Base-by-base conservation (phyloP, 257 asterid species). In the Thymus mandschuricus region DNA sequence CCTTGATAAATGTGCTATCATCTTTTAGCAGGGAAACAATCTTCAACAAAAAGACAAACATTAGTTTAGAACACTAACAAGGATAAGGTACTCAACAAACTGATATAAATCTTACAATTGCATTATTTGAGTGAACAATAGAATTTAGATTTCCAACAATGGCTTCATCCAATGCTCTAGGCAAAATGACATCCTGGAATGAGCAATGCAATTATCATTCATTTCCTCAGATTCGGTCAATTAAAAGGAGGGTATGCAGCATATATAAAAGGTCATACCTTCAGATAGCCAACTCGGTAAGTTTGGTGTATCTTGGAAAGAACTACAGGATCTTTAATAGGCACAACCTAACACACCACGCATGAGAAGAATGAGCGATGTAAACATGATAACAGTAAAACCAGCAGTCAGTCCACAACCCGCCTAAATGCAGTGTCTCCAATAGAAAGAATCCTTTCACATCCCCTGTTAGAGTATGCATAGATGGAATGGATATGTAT, bases 281-380 rank as follows among this genome's bases (percentile, higher is more conserved):
- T 95, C 68, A 95, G 79, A 85, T 95, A 95, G 73, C 95, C 88
- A 80, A 95, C 77, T 81, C 96, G 86, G 81, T 92, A 95, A 44
- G 96, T 84, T 76, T 95, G 99, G 86, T 95, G 99, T 78, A 95
- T 89, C 89, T 87, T 95, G 11, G 98, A 95, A 56, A 85, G 85
- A 71, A 85, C 96, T 69, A 81, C 71, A 48, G 91, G 86, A 73
- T 95, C 91, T 84, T 89, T 91, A 66, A 95, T 92, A 62, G 96
- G 92, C 71, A 95, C 82, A 35, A 88, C 99, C 99, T 94, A 80
- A 55, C 72, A 70, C 28, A 75, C 65, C 65, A 50, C 75, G 74
- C 43, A 40, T 29, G 45, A 66, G 28, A 35, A 71, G 46, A 82
- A 80, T 57, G 52, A 49, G 65, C 70, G 48, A 66, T 54, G 56